Base-by-base conservation (phyloP, 2,329 filamentous ascomycete species). In the Chrysosporium queenslandicum region DNA sequence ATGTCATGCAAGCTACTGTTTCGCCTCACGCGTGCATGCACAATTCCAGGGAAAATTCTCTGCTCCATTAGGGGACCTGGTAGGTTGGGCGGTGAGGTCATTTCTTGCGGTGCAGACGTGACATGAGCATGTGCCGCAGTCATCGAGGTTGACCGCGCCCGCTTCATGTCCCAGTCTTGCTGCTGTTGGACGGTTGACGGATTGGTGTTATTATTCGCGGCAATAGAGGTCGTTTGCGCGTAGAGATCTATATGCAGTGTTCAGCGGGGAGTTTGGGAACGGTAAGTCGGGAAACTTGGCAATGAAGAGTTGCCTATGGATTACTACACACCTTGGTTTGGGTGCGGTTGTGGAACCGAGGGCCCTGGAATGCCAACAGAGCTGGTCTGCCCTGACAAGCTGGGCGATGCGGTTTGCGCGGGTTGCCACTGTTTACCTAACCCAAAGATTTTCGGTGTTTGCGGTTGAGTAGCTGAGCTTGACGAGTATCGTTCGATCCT, bases 41-140 rank as follows among this genome's bases (percentile, higher is more conserved):
- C 64, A 39, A 72, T 64, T 14, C 70, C 70, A 1, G 70, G 70
- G 54, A 72, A 72, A 16, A 70, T 71, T 42, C 64, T 67, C 42
- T 69, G 68, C 45, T 70, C 69, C 16, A 61, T 61, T 8, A 64
- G 23, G 8, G 52, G 37, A 21, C 42, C 46, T 16, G 30, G 18
- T 9, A 46, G 40, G 29, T 27, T 36, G 43, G 41, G 39, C 20
- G 52, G 40, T 7, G 52, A 39, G 21, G 23, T 1, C 20, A 36
- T 25, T 34, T 46, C 42, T 11, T 52, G 42, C 9, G 50, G 43
- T 25, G 4, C 21, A 55, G 7, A 50, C 20, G 18, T 45, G 34
- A 14, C 52, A 49, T 34, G 46, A 14, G 18, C 46, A 11, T 47
- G 43, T 7, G 29, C 21, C 7, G 29, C 6, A 12, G 30, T 34